Base-by-base conservation (phyloP, 208 protist genomes). In the Blechomonas ayalai region DNA sequence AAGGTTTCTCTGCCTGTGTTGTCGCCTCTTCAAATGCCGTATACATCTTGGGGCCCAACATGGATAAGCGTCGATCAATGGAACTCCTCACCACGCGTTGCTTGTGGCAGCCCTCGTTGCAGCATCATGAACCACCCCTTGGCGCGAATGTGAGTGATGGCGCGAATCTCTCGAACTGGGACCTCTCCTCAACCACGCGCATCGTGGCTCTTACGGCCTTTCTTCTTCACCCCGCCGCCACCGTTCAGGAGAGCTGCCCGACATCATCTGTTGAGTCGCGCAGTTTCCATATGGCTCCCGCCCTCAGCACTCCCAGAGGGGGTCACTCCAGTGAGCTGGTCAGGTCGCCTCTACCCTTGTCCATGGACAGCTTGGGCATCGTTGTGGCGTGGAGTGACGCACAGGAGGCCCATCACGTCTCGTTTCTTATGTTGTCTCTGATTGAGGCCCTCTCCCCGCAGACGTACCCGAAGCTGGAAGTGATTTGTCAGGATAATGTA, bases 11-110 rank as follows among this genome's bases (percentile, higher is more conserved):
- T 0, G 74, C 58, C 16, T 69, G 59, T 29, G 35, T 91, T 8
- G 49, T 82, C 9, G 82, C 66, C 3, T 70, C 64, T 2, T 46
- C 36, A 3, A 52, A 67, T 27, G 79, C 48, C n/a, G 64, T 91
- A 13, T 54, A 77, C 41, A 12, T 91, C 5, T 39, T 87, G 13
- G 78, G 82, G 10, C 82, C 82, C 0, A 43, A 91, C 47, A 31
- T 82, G 8, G 42, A 52, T 0, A 41, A 64, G 26, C 49, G 60
- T 6, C 38, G n/a, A 39, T 18, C 16, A 39, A 35, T 5, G 34
- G 64, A 67, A n/a, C 28, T 54, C 4, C 56, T 88, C 33, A 23
- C 65, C 38, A 75, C 79, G 0, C 56, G 67, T 15, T 55, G 40
- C 9, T 42, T 83, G 7, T 88, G 73, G 79, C 54, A 60, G 0